Evolutionary conservation across 768 basidiomycete species (phyloP).

Genomic region (Heimioporus sp.): DNA sequence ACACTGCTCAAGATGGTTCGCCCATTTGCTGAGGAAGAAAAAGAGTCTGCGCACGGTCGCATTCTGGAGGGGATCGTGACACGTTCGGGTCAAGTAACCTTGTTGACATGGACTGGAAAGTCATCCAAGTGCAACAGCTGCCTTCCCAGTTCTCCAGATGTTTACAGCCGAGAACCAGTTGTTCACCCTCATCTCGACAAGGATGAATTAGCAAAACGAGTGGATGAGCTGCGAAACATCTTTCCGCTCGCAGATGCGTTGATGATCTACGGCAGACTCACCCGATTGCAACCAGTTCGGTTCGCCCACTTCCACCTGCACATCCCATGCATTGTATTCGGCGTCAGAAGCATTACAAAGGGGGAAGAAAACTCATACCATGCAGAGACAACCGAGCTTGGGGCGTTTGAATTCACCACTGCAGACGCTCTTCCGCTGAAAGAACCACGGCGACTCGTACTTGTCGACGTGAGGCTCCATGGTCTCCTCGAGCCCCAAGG

Average conservation of each 20-base stretch:
- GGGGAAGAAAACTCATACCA: background rate
- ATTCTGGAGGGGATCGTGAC: background rate
- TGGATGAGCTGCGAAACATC: background rate
- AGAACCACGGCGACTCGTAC: background rate
- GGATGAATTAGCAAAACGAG: background rate
- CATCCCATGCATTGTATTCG: constrained; percentile 3
- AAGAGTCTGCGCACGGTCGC: background rate
- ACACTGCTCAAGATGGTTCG: background rate
- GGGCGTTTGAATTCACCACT: constrained; percentile 1
- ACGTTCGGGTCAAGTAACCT: background rate
- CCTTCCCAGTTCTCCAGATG: background rate
- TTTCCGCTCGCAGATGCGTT: background rate
- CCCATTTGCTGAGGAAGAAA: background rate
- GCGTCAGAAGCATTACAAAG: background rate
- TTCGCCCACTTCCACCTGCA: background rate
- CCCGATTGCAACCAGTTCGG: background rate
- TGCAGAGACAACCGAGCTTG: background rate
- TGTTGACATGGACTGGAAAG: background rate
- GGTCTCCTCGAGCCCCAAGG: background rate
- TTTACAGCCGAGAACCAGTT: background rate
- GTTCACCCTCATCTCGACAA: background rate
- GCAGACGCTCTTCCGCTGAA: background rate
- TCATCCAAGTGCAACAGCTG: background rate
- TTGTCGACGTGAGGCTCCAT: background rate
- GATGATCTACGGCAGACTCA: background rate